Evolutionary conservation across 148 eudicot species (phyloP).

Genomic region (Euryodendron excelsum): DNA sequence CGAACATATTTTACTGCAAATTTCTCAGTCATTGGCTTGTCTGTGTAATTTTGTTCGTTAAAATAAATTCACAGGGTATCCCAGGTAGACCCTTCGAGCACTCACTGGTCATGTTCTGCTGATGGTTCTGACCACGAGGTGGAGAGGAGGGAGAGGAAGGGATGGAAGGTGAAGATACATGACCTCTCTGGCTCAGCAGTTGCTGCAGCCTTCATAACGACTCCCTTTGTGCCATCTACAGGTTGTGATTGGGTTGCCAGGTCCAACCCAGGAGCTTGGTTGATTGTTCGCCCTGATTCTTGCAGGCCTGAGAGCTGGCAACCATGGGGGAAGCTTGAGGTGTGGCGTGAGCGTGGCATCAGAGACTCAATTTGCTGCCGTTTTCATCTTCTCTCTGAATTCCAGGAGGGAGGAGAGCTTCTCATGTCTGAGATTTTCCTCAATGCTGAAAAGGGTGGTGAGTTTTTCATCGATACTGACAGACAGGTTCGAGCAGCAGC

Average conservation of each 20-base stretch:
- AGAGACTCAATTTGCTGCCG: slow-evolving; percentile 51
- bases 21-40: background rate
- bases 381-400: slow-evolving; percentile 47
- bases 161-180: slow-evolving; percentile 64
- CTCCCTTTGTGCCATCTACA: slow-evolving; percentile 57
- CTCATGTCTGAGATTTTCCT: slow-evolving; percentile 54
- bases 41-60: background rate
- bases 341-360: slow-evolving; percentile 54
- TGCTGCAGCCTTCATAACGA: slow-evolving; percentile 66
- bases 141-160: slow-evolving; percentile 52
- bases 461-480: slow-evolving; percentile 51
- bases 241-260: slow-evolving; percentile 62
- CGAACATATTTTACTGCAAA: background rate
- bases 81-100: slow-evolving; percentile 41
- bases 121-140: slow-evolving; percentile 41
- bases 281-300: slow-evolving; percentile 48
- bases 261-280: slow-evolving; percentile 67
- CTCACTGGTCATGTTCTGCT: slow-evolving; percentile 31
- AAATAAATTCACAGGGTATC: slow-evolving; percentile 31
- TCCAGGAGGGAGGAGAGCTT: slow-evolving; percentile 42
- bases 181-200: slow-evolving; percentile 67
- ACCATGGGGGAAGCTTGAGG: slow-evolving; percentile 69
- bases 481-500: slow-evolving; percentile 32
- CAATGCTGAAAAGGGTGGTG: slow-evolving; percentile 57
- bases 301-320: slow-evolving; percentile 55